These are phyloP conservation scores for Chlamydomonas sp. DNA, from an alignment of 139 green algal species.

Conservation along the genomic window DNA sequence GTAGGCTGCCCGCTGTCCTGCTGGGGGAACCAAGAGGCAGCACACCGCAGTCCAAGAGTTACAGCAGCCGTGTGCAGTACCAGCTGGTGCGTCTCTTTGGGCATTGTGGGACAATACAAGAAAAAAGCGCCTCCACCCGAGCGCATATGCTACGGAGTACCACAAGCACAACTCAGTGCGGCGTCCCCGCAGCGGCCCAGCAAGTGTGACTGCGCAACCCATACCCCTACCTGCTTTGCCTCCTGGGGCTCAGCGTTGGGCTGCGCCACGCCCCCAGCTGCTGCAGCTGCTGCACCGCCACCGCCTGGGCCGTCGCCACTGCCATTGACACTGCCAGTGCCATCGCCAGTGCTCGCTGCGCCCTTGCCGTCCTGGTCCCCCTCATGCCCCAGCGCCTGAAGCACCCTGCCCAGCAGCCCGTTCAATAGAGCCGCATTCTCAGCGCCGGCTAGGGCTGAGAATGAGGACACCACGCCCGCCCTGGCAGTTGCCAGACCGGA, in stretches of 20 bases:
- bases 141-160: background rate
- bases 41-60: no score
- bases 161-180: background rate
- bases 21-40: no score
- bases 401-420: background rate
- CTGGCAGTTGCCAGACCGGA: background rate
- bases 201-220: background rate
- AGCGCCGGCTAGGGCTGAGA: conserved; percentile 14
- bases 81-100: no score
- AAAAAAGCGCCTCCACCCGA: background rate
- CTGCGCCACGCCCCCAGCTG: background rate
- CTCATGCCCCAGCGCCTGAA: background rate
- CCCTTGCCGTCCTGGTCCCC: background rate
- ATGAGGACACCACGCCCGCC: background rate
- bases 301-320: background rate
- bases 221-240: background rate
- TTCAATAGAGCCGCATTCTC: conserved; percentile 14
- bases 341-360: background rate
- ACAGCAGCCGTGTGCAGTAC: no score
- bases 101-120: no score
- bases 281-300: background rate
- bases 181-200: background rate
- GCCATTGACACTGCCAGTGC: background rate
- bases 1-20: no score
- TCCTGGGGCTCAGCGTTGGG: background rate